phyloP scores from a whole-genome alignment of 2,329 filamentous ascomycete genomes.

The Xylariaceae sp. region DNA sequence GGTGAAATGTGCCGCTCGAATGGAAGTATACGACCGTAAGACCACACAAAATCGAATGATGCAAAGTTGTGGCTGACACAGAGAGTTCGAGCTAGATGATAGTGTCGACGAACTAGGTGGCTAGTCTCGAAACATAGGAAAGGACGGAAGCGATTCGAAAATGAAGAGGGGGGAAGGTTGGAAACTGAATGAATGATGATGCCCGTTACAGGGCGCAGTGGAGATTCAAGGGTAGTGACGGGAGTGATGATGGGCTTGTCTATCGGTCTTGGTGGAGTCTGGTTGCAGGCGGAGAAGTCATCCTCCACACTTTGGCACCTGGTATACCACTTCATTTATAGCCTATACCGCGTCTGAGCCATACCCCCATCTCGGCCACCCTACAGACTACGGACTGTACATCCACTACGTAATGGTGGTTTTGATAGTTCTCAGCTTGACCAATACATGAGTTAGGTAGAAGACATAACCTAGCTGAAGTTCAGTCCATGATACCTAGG shows the following conservation, averaged over 20 bases:
- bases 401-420: no score
- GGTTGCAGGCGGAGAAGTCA: neutral
- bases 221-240: slow-evolving; percentile 1
- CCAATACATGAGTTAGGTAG: no score
- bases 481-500: no score
- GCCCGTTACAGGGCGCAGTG: slow-evolving; percentile 8
- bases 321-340: neutral
- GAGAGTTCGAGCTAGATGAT: neutral
- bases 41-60: slow-evolving; percentile 1
- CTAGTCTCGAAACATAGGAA: neutral
- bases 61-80: slow-evolving; percentile 1
- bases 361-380: no score
- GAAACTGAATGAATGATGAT: slow-evolving; percentile 17
- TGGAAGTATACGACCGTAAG: neutral
- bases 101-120: neutral
- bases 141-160: slow-evolving; percentile 9
- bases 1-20: neutral
- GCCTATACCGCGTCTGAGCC: no score
- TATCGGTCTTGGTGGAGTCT: neutral
- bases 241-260: neutral
- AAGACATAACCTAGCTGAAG: no score
- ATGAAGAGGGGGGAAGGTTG: slow-evolving; percentile 15
- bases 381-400: no score
- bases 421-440: no score
- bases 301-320: neutral